Base-by-base conservation (phyloP, 2,329 filamentous ascomycete genomes). In the Fusarium scirpi region DNA sequence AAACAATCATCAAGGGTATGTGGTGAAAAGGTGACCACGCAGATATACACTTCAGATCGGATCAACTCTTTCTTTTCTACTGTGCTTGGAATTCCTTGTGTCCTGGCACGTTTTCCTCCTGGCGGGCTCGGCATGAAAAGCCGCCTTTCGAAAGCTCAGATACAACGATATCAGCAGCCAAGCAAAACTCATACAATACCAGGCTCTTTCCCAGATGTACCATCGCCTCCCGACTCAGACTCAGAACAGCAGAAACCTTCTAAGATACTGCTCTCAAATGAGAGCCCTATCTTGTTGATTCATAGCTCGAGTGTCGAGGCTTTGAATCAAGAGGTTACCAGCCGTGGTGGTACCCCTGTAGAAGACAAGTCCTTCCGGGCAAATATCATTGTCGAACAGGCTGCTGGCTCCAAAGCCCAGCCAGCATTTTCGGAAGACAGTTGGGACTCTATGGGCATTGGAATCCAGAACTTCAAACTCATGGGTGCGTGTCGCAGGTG, bases 261-360 rank as follows among this genome's bases (percentile, higher is more conserved):
- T 78, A 85, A 90, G 6, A 94, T 98, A 34, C 82, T 96, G 0
- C 83, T 99, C 5, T 92, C 94, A 25, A 99, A 99, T 78, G 96
- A 98, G 80, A 97, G 94, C 56, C 95, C 96, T 0, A 97, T 99
- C 46, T 86, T 99, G 1, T 88, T 93, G 48, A 91, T 98, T 59
- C 94, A 93, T 22, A 87, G 89, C 57, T 90, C 92, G 12, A 98
- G 94, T 72, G 86, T 98, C 49, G 90, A 93, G 48, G 86, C 86
- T 4, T 82, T 98, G 10, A 98, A 98, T 76, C 82, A 87, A 64
- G 84, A 89, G 15, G 96, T 98, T 72, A 85, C 82, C 56, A 79
- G 81, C 6, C 84, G 82, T n/a, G 87, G 87, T 22, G 88, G 89
- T n/a, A 89, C 86, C 67, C 84, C 87, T 0, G 90, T 94, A 5